Base-by-base conservation (phyloP, 768 basidiomycete genomes). In the Cystofilobasidium macerans region DNA sequence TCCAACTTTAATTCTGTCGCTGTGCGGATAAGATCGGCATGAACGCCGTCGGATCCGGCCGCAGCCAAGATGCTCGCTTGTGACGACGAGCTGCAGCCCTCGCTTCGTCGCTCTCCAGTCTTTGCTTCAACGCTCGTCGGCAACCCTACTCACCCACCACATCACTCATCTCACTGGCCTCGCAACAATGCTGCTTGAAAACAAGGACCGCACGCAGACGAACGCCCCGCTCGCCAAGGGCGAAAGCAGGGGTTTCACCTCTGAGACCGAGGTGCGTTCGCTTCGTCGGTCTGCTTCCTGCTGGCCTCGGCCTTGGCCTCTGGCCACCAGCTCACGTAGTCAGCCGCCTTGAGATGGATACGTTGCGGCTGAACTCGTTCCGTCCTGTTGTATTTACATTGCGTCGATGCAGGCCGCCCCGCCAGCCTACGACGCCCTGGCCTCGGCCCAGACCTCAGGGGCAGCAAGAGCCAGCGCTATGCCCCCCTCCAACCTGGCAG, bases 1-100 rank as follows among this genome's bases (percentile, higher is more conserved):
- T n/a, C n/a, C n/a, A n/a, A n/a, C n/a, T n/a, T n/a, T n/a, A n/a
- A n/a, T n/a, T n/a, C n/a, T n/a, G n/a, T n/a, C n/a, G n/a, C n/a
- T n/a, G n/a, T n/a, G n/a, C n/a, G n/a, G n/a, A n/a, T n/a, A n/a
- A n/a, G 60, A 61, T 43, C 43, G 45, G 45, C 18, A 61, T 61
- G 60, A 61, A 61, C 43, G 60, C 40, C 45, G 45, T 13, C 43
- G 28, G 45, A 38, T 65, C 3, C 57, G 64, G 32, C 30, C 30
- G 9, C 32, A 42, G 26, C 32, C 58, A 13, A 61, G 53, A 59
- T n/a, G 47, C 38, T 51, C 65, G 45, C 16, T 66, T 42, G 43
- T 5, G 26, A 53, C 20, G 9, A 8, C 48, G n/a, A 40, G 38
- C 38, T 40, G 38, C n/a, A n/a, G 38, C 16, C 38, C 16, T 40